A percentile compares a stretch with the other conserved stretches of the same genome.
Conservation (phyloP, 768 basidiomycete species). For the Tricholoma matsutake region DNA sequence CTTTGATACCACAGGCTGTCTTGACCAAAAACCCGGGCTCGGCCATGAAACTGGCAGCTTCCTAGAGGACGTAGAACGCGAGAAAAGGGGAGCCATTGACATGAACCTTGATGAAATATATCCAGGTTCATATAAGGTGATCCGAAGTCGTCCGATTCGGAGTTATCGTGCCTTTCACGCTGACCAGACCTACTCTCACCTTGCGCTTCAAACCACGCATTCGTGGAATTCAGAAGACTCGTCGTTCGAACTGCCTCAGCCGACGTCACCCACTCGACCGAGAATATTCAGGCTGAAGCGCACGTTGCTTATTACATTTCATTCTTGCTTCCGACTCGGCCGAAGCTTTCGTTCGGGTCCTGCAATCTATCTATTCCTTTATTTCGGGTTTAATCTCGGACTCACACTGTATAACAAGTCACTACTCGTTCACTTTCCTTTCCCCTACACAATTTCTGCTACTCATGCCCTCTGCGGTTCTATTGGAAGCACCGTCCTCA, state of each 20-base stretch:
- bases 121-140: conserved; percentile 7
- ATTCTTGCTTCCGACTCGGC: conserved; percentile 6
- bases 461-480: conserved; percentile 86
- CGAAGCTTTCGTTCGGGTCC: conserved; percentile 11
- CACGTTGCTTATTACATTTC: conserved; percentile 5
- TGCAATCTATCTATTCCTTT: conserved; percentile 49
- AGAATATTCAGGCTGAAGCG: conserved; percentile 6
- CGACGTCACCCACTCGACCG: conserved; percentile 11
- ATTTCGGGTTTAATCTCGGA: conserved; percentile 88
- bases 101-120: conserved; percentile 2
- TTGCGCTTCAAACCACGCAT: background rate
- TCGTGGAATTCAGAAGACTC: background rate
- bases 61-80: background rate
- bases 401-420: conserved; percentile 96
- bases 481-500: conserved; percentile 70
- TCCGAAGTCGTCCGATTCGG: conserved; percentile 9
- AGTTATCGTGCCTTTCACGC: conserved; percentile 5
- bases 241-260: conserved; percentile 15
- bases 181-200: conserved; percentile 2
- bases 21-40: conserved; percentile 1
- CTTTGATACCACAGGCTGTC: background rate
- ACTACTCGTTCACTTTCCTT: conserved; percentile 89
- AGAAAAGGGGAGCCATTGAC: background rate
- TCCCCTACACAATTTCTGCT: conserved; percentile 93
- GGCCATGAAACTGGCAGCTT: background rate